These are phyloP conservation scores for Moesziomyces antarcticus DNA, from an alignment of 1,284 basidiomycete species.

Conservation along the genomic window DNA sequence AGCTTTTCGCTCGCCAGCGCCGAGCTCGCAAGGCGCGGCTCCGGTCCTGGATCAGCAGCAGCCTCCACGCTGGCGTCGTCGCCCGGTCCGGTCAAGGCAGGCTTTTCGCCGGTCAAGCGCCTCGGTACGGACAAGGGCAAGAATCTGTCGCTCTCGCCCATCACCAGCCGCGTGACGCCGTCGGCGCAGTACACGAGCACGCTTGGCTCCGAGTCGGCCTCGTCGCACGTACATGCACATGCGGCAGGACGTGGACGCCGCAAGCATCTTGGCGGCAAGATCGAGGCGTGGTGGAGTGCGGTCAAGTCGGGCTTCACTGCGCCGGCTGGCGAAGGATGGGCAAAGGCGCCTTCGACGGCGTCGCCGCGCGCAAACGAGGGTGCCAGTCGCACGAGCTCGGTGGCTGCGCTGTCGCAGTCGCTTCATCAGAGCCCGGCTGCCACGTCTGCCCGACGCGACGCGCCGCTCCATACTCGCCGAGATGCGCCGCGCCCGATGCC, in stretches of 20 bases:
- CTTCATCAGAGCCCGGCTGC: conserved; percentile 28
- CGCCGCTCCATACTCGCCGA: conserved; percentile 19
- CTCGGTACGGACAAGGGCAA: conserved; percentile 43
- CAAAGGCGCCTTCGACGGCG: conserved; percentile 15
- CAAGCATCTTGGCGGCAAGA: conserved; percentile 59
- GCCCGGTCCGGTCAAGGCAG: conserved; percentile 24
- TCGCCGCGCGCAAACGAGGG: conserved; percentile 18
- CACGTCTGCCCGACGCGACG: conserved; percentile 8
- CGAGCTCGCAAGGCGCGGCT: conserved; percentile 22
- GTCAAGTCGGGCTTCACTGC: conserved; percentile 62
- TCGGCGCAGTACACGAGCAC: conserved; percentile 38
- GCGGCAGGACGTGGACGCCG: conserved; percentile 40
- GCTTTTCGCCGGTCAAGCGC: conserved; percentile 39
- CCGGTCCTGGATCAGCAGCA: conserved; percentile 12
- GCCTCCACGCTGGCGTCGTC: conserved; percentile 19
- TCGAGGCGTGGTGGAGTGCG: conserved; percentile 65
- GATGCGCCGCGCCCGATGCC: conserved; percentile 18
- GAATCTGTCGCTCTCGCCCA: conserved; percentile 55
- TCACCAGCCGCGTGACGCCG: conserved; percentile 49
- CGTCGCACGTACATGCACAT: conserved; percentile 22
- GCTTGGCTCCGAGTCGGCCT: conserved; percentile 16
- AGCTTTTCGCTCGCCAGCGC: conserved; percentile 45
- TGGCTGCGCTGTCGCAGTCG: conserved; percentile 36
- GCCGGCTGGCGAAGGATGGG: conserved; percentile 27
- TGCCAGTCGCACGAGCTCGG: conserved; percentile 13